Conservation (phyloP, 176 grass and related monocot species). For the Tuctoria greenei region DNA sequence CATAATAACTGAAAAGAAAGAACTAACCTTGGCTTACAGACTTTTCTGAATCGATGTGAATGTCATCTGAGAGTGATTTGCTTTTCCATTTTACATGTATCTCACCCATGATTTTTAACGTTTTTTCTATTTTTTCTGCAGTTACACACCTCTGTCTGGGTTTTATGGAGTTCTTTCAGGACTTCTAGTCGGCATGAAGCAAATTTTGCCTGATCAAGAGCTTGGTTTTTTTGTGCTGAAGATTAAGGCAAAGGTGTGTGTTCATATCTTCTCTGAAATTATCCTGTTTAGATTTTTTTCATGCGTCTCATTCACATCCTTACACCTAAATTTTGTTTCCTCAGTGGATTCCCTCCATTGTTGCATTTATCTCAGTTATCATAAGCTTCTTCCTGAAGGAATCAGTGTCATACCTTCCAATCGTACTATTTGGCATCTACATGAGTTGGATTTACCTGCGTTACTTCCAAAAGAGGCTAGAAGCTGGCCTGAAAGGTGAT, state of each 20-base stretch:
- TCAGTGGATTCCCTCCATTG: constrained; percentile 72
- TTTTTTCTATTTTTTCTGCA: constrained; percentile 31
- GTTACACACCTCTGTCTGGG: constrained; percentile 80
- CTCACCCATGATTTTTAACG: constrained; percentile 6
- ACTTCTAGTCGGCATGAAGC: constrained; percentile 78
- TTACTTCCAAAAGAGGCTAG: constrained; percentile 79
- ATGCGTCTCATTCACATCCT: neutral
- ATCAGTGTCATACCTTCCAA: constrained; percentile 61
- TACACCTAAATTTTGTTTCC: constrained; percentile 11
- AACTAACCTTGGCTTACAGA: neutral
- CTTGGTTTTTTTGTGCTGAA: constrained; percentile 53
- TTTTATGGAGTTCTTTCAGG: constrained; percentile 86
- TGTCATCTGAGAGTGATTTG: neutral
- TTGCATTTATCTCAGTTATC: constrained; percentile 47
- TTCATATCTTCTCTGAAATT: constrained; percentile 6
- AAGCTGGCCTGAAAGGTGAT: constrained; percentile 73
- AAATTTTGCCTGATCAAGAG: constrained; percentile 87
- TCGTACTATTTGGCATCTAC: constrained; percentile 75
- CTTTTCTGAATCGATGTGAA: neutral
- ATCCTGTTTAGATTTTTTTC: neutral
- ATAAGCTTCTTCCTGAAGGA: constrained; percentile 60
- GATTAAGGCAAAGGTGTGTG: constrained; percentile 74
- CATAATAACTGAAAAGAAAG: neutral
- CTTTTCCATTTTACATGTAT: neutral
- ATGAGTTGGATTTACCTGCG: constrained; percentile 84